Conservation (phyloP, 441 rosid species). For the Adansonia rubrostipa region DNA sequence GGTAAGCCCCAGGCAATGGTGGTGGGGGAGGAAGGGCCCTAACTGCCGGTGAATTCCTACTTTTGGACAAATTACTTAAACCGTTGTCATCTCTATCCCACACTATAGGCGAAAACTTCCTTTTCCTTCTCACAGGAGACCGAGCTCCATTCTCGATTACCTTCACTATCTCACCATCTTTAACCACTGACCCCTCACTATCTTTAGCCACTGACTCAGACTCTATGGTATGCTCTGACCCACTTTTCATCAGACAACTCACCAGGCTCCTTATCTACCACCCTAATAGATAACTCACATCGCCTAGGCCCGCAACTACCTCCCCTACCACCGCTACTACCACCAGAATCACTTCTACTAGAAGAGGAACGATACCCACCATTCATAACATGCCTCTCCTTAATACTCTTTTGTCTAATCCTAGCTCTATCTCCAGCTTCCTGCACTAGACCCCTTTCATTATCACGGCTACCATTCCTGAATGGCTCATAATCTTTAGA, state of each 20-base stretch:
- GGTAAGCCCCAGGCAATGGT: constrained; percentile 52
- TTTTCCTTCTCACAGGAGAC: constrained; percentile 66
- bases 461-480: constrained; percentile 50
- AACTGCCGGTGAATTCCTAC: constrained; percentile 41
- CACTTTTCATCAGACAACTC: constrained; percentile 97
- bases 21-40: constrained; percentile 64
- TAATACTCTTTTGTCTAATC: constrained; percentile 62
- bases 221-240: constrained; percentile 78
- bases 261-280: constrained; percentile 89
- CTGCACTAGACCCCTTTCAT: constrained; percentile 38
- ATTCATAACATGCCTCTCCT: constrained; percentile 62
- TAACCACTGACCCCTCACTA: constrained; percentile 28
- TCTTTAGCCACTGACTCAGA: constrained; percentile 49
- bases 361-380: constrained; percentile 56
- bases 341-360: constrained; percentile 65
- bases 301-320: constrained; percentile 43
- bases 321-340: constrained; percentile 36
- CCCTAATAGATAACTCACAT: constrained; percentile 45
- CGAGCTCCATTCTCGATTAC: constrained; percentile 52
- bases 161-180: constrained; percentile 24
- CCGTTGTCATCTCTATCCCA: constrained; percentile 89
- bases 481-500: constrained; percentile 49
- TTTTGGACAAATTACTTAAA: constrained; percentile 43
- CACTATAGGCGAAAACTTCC: constrained; percentile 93
- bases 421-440: constrained; percentile 42